Evolutionary conservation across 2,329 filamentous ascomycete species (phyloP), one percentile per base, ranked within the genome.

Genomic region (Chrysosporium queenslandicum): DNA sequence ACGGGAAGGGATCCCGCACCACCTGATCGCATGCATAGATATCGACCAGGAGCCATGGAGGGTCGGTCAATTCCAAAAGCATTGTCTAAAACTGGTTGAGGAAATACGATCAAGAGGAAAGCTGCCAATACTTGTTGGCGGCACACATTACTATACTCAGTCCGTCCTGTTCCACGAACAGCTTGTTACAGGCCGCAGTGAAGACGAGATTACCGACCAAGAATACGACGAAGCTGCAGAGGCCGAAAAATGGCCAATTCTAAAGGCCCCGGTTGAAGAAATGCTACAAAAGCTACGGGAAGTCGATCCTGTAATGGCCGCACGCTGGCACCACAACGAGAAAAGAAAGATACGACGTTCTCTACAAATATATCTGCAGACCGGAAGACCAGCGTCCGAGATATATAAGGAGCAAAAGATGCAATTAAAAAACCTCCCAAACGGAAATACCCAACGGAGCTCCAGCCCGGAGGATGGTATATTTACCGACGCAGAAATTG

Each of bases 111-210:
- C 73, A 6, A 77, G 91, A 60, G 87, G 88, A 0, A 86, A 85
- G 56, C 68, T 96, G 11, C 92, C 92, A 0, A 89, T 98, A 25
- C 71, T 98, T 0, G 92, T 97, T 1, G 92, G 92, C 23, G 92
- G 92, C 7, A 95, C 91, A 9, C 88, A 95, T 63, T 98, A 97
- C 71, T 98, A 98, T 64, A 85, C 87, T 0, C 89, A 96, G 62
- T 82, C 87, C 0, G 75, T 98, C 14, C 75, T 98, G 2, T 95
- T 97, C 65, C 79, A 86, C 30, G 82, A 90, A 58, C 77, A 77
- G 14, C 68, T 90, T 5, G 74, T 86, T 25, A 59, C 57, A 21
- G 58, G 63, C 2, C 58, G 63, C 14, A 61, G 61, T 9, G 56
- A 60, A 27, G 41, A 48, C 50, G 56, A 64, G 9, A 53, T 61